Evolutionary conservation across 2,329 filamentous ascomycete species (phyloP), one percentile per base, ranked within the genome.

Genomic region (Zymoseptoria crescenta): DNA sequence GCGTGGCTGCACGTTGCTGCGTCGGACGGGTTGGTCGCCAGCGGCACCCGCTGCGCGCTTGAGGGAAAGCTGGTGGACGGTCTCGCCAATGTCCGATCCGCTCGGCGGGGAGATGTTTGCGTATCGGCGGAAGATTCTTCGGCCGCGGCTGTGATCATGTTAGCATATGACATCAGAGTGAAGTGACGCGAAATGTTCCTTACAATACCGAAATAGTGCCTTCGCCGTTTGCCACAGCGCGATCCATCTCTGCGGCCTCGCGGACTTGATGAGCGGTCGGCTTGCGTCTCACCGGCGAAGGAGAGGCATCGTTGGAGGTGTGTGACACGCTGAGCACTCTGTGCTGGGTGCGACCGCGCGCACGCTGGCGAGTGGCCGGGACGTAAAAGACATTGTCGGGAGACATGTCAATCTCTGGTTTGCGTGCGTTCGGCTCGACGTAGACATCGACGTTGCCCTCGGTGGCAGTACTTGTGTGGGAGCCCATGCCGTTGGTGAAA

Each of bases 121-220:
- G 65, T 87, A 90, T 69, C 86, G 87, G 73, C 86, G 85, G 76
- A 90, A 91, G 58, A 89, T 79, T 71, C 85, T 89, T 78, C 88
- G 90, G 71, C 89, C 89, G 67, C 89, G 89, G 79, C 88, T 91
- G 62, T 54, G 48, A 27, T 53, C 27, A 30, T 62, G 73, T 72
- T 55, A 62, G 56, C 73, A 68, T 57, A 54, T 30, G 52, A 30
- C 52, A 48, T 56, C 16, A 49, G 10, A 21, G 29, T 8, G 58
- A 58, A 55, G 60, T 45, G 27, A n/a, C 50, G 29, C 24, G 51
- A 28, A 9, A 20, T 65, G 86, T 13, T 35, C 30, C 88, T 81
- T 80, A 91, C 88, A 93, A 93, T 10, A 86, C 81, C 67, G 86
- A 90, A 62, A 91, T 77, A 69, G 91, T 81, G 60, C 89, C 89